Conservation (phyloP, 2,329 filamentous ascomycete species). For the Madurella fahalii region DNA sequence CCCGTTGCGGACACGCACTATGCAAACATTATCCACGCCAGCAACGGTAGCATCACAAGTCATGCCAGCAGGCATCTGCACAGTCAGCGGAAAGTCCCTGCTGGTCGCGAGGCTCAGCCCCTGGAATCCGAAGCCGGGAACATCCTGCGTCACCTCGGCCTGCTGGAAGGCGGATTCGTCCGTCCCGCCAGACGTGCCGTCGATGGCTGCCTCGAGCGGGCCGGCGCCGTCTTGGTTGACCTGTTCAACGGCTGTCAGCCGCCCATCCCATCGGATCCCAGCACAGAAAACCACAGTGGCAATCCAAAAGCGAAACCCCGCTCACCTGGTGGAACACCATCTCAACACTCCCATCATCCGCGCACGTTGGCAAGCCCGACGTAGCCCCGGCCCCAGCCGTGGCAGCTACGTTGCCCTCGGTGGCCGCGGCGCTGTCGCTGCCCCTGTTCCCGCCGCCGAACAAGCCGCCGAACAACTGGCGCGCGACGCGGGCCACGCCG, state of each 20-base stretch:
- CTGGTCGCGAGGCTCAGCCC: slow-evolving; percentile 57
- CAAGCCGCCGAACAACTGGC: slow-evolving; percentile 18
- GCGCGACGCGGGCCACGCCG: background rate
- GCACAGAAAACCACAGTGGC: too few species aligned
- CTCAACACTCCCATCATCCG: slow-evolving; percentile 56
- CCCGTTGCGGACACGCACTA: slow-evolving; percentile 60
- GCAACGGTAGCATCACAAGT: slow-evolving; percentile 58
- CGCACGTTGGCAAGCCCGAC: slow-evolving; percentile 56
- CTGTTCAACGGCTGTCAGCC: slow-evolving; percentile 1
- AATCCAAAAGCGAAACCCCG: background rate
- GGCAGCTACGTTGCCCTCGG: slow-evolving; percentile 51
- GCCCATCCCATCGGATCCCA: background rate
- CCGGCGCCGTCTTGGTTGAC: slow-evolving; percentile 70
- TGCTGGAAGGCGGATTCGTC: slow-evolving; percentile 56
- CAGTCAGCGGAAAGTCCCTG: slow-evolving; percentile 61
- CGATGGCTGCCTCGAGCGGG: slow-evolving; percentile 56
- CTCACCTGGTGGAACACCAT: slow-evolving; percentile 59
- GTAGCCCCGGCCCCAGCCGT: slow-evolving; percentile 51
- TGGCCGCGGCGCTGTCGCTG: slow-evolving; percentile 39
- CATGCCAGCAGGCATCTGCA: slow-evolving; percentile 66
- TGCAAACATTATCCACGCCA: slow-evolving; percentile 58
- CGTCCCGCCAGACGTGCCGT: slow-evolving; percentile 60
- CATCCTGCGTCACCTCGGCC: slow-evolving; percentile 56
- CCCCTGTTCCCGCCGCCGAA: slow-evolving; percentile 34
- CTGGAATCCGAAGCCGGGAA: slow-evolving; percentile 53